Evolutionary conservation across 495 filamentous ascomycete genomes (phyloP).

Genomic region (Pseudotulostoma volvatum): DNA sequence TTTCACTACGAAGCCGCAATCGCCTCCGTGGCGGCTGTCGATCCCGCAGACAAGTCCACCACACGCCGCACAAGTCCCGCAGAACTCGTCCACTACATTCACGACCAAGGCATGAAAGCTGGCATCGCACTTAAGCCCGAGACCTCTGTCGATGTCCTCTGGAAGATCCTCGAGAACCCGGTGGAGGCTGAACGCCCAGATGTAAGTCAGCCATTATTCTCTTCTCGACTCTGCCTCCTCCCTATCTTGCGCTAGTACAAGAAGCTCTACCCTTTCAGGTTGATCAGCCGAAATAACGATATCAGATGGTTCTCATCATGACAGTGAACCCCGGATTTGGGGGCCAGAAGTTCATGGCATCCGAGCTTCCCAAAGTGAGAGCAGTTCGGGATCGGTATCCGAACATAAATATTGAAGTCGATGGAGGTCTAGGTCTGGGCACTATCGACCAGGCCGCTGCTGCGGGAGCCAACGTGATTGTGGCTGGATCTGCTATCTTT

Average conservation of each 20-base stretch:
- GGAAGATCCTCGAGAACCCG: slow-evolving; percentile 62
- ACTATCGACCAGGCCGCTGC: slow-evolving; percentile 93
- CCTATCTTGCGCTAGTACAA: no score
- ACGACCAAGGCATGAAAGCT: slow-evolving; percentile 73
- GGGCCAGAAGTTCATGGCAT: slow-evolving; percentile 95
- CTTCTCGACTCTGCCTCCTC: slow-evolving; percentile 1
- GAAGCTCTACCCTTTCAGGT: background rate
- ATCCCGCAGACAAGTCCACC: slow-evolving; percentile 46
- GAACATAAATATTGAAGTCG: slow-evolving; percentile 88
- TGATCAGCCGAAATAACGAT: background rate
- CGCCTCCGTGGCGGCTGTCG: slow-evolving; percentile 63
- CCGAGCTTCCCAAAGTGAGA: slow-evolving; percentile 81
- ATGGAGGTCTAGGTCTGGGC: slow-evolving; percentile 72
- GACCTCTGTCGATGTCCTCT: slow-evolving; percentile 78
- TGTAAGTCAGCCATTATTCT: slow-evolving; percentile 37
- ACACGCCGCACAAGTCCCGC: slow-evolving; percentile 57
- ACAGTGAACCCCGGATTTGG: slow-evolving; percentile 96
- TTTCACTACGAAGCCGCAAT: slow-evolving; percentile 99
- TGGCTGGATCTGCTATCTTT: slow-evolving; percentile 94
- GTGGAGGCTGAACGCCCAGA: slow-evolving; percentile 68
- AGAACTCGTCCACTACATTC: slow-evolving; percentile 78
- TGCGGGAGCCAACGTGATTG: slow-evolving; percentile 94
- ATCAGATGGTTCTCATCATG: slow-evolving; percentile 95
- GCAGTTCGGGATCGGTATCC: slow-evolving; percentile 74
- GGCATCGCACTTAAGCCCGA: slow-evolving; percentile 93